Conservation (phyloP, 1,139 yeast genomes). For the Blastobotrys serpentis region DNA sequence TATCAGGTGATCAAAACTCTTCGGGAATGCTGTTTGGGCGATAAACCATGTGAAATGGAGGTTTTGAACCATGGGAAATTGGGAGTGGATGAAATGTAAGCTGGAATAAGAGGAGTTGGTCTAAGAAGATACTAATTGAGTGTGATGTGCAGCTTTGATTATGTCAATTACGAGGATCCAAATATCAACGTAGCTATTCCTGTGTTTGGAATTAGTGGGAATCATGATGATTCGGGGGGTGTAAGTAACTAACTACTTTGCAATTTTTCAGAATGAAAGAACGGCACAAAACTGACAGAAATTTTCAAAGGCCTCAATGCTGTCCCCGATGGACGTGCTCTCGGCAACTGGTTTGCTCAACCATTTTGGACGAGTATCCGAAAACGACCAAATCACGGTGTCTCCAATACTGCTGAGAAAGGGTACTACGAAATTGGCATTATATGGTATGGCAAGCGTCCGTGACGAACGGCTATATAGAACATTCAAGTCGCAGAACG, state of each 20-base stretch:
- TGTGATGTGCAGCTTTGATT: slow-evolving; percentile 42
- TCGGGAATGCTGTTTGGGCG: slow-evolving; percentile 75
- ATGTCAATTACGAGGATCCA: slow-evolving; percentile 86
- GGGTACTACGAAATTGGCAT: slow-evolving; percentile 76
- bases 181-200: slow-evolving; percentile 90
- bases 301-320: slow-evolving; percentile 42
- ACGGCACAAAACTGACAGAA: too few relatives aligned
- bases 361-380: slow-evolving; percentile 81
- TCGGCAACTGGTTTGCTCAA: slow-evolving; percentile 81
- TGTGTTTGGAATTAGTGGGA: slow-evolving; percentile 89
- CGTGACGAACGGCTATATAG: slow-evolving; percentile 85
- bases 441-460: slow-evolving; percentile 86
- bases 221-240: slow-evolving; percentile 97
- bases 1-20: slow-evolving; percentile 78
- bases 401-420: slow-evolving; percentile 81
- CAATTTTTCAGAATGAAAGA: too few relatives aligned
- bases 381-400: slow-evolving; percentile 71
- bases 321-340: slow-evolving; percentile 86
- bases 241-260: too few relatives aligned
- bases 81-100: slow-evolving; percentile 53
- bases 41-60: slow-evolving; percentile 83
- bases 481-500: slow-evolving; percentile 77
- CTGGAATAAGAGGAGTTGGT: slow-evolving; percentile 33
- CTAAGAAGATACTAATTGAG: neutral
- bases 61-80: slow-evolving; percentile 73